Conservation (phyloP, 116 monocot species). For the Cymodocea nodosa region DNA sequence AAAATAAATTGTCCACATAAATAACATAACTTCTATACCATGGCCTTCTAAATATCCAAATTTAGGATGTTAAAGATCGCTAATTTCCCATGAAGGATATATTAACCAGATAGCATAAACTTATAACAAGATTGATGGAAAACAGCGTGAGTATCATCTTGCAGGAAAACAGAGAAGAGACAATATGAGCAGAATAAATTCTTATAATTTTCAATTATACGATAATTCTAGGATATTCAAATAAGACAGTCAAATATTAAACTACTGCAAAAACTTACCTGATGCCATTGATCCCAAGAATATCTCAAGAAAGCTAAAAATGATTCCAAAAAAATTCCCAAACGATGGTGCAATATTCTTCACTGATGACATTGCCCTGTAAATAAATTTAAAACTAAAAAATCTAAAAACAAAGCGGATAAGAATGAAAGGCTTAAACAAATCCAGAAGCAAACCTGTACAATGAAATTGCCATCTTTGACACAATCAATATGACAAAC, state of each 20-base stretch:
- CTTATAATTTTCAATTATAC: too few relatives aligned
- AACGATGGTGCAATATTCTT: conserved; percentile 58
- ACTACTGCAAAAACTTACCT: conserved; percentile 31
- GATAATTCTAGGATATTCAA: too few relatives aligned
- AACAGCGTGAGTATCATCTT: too few relatives aligned
- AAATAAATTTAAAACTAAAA: conserved; percentile 5
- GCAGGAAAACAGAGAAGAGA: neutral
- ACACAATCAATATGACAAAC: conserved; percentile 6
- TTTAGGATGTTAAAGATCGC: too few relatives aligned
- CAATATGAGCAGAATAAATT: neutral
- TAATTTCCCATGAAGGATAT: too few relatives aligned
- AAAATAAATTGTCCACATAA: too few relatives aligned
- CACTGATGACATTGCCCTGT: conserved; percentile 91
- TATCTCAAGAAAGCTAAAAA: conserved; percentile 81
- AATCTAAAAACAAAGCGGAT: neutral
- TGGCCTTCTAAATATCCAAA: too few relatives aligned
- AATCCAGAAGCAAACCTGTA: conserved; percentile 56
- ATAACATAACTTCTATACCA: too few relatives aligned
- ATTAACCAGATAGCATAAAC: too few relatives aligned
- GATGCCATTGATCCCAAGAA: conserved; percentile 94
- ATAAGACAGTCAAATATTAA: neutral
- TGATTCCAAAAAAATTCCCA: conserved; percentile 45
- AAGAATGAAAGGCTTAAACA: neutral
- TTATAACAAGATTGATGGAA: too few relatives aligned
- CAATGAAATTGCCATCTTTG: conserved; percentile 97